A percentile compares a stretch with the other conserved stretches of the same genome.
phyloP scores from a whole-genome alignment of 2,329 filamentous ascomycete species.

The Waltergamsia citrina region DNA sequence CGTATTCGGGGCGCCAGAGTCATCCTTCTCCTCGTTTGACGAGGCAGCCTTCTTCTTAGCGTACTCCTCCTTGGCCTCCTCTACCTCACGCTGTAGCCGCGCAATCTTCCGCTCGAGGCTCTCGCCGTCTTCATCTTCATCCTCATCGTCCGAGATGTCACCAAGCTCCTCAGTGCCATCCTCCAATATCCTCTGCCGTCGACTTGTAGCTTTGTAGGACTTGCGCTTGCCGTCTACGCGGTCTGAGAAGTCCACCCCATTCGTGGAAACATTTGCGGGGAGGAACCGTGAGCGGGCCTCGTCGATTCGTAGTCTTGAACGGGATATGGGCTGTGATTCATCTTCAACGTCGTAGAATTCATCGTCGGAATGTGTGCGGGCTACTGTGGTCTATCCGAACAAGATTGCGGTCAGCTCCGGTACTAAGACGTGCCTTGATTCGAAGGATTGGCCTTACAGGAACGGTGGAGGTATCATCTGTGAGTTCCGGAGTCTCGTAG shows the following conservation, averaged over 20 bases:
- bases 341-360: conserved; percentile 55
- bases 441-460: conserved; percentile 52
- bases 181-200: conserved; percentile 52
- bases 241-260: conserved; percentile 81
- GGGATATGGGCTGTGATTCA: conserved; percentile 60
- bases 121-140: conserved; percentile 69
- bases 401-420: neutral
- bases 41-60: conserved; percentile 41
- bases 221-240: conserved; percentile 74
- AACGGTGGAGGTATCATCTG: conserved; percentile 79
- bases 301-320: conserved; percentile 64
- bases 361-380: conserved; percentile 49
- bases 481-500: conserved; percentile 91
- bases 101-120: conserved; percentile 70
- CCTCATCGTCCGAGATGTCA: conserved; percentile 67
- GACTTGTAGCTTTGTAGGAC: conserved; percentile 69
- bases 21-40: conserved; percentile 33
- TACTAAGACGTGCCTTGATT: neutral
- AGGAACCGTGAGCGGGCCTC: conserved; percentile 75
- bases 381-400: conserved; percentile 48
- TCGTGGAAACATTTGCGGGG: conserved; percentile 65
- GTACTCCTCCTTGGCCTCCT: conserved; percentile 59
- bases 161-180: conserved; percentile 60
- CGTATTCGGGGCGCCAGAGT: conserved; percentile 25
- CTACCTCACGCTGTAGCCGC: conserved; percentile 72